These are phyloP conservation scores for Musa troglodytarum DNA, from an alignment of 176 grass and related monocot genomes.

Conservation along the genomic window DNA sequence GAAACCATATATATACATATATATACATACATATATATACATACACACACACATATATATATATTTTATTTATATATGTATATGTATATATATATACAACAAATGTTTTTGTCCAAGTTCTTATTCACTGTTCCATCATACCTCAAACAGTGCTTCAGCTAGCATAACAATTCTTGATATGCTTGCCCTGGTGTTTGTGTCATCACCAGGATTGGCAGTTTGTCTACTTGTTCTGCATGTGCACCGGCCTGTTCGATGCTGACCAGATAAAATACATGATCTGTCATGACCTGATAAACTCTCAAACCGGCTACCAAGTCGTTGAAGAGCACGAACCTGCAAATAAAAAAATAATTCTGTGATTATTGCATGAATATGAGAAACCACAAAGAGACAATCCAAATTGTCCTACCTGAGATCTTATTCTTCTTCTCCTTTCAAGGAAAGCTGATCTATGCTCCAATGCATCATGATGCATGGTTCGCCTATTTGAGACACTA, in stretches of 20 bases:
- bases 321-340: constrained; percentile 90
- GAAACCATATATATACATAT: no score
- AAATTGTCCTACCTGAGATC: constrained; percentile 62
- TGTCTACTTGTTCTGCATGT: constrained; percentile 58
- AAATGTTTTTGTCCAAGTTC: constrained; percentile 16
- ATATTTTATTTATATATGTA: no score
- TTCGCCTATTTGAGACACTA: constrained; percentile 21
- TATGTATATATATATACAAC: background rate
- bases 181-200: constrained; percentile 58
- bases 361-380: background rate
- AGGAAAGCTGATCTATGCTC: constrained; percentile 87
- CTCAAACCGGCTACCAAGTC: constrained; percentile 87
- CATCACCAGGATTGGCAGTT: constrained; percentile 69
- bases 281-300: constrained; percentile 85
- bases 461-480: constrained; percentile 51
- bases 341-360: constrained; percentile 20
- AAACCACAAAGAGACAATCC: constrained; percentile 16
- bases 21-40: no score
- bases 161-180: constrained; percentile 98
- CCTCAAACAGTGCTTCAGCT: constrained; percentile 95
- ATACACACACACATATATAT: no score
- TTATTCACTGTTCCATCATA: constrained; percentile 18
- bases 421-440: constrained; percentile 89
- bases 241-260: constrained; percentile 71
- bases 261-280: constrained; percentile 83